These are phyloP conservation scores for Leptographium galeiforme DNA, from an alignment of 2,329 filamentous ascomycete genomes.

Conservation along the genomic window DNA sequence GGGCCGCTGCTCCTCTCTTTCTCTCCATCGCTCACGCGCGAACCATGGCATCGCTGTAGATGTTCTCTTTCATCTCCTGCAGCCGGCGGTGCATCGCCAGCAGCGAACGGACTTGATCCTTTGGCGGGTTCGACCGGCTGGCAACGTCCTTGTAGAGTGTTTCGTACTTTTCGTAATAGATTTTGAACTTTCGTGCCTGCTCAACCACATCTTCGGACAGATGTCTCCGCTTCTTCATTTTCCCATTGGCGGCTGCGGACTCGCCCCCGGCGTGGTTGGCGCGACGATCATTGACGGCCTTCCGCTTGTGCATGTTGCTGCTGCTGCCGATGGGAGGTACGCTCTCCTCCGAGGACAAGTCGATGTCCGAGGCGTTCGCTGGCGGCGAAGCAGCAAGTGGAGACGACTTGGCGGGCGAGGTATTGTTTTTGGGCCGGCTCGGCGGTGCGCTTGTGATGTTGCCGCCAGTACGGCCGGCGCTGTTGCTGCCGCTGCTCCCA, in stretches of 20 bases:
- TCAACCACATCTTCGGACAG: slow-evolving; percentile 35
- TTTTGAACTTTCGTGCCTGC: slow-evolving; percentile 42
- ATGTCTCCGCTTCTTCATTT: slow-evolving; percentile 15
- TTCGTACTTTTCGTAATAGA: slow-evolving; percentile 42
- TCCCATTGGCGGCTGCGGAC: slow-evolving; percentile 12
- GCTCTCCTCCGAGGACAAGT: slow-evolving; percentile 20
- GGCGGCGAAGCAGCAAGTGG: slow-evolving; percentile 52
- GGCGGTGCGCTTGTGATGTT: background rate
- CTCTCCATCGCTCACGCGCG: slow-evolving; percentile 1
- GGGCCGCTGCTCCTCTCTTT: background rate
- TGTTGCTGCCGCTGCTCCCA: slow-evolving; percentile 5
- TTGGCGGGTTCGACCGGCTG: slow-evolving; percentile 33
- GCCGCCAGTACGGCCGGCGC: background rate
- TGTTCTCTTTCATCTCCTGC: slow-evolving; percentile 44
- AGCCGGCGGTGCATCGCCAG: slow-evolving; percentile 41
- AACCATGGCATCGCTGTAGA: slow-evolving; percentile 29
- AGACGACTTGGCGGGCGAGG: slow-evolving; percentile 49
- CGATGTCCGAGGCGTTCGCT: slow-evolving; percentile 51
- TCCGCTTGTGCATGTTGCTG: slow-evolving; percentile 29
- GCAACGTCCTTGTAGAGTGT: slow-evolving; percentile 41
- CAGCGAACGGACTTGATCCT: slow-evolving; percentile 36
- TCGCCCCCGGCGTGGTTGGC: slow-evolving; percentile 8
- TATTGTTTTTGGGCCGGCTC: slow-evolving; percentile 31
- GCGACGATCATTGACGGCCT: slow-evolving; percentile 14
- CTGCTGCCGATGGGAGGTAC: slow-evolving; percentile 15